Evolutionary conservation across 768 basidiomycete genomes (phyloP).

Genomic region (Sarcodon sp.): DNA sequence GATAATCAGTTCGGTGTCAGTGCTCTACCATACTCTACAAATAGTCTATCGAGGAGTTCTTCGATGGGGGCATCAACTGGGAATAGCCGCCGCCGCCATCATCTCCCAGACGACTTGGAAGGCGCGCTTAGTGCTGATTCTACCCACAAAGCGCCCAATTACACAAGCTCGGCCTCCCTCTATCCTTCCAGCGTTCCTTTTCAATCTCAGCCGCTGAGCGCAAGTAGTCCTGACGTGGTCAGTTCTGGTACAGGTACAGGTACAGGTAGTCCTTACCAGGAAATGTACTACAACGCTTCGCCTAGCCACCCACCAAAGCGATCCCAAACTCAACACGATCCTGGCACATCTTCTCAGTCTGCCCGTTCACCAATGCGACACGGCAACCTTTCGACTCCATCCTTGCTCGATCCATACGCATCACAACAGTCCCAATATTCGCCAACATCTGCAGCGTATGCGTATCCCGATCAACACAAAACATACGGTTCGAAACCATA

Average conservation of each 20-base stretch:
- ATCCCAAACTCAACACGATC: conserved; percentile 39
- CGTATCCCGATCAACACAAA: conserved; percentile 29
- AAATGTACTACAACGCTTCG: conserved; percentile 50
- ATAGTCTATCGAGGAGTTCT: conserved; percentile 51
- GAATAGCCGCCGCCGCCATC: conserved; percentile 49
- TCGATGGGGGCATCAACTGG: conserved; percentile 35
- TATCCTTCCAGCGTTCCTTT: conserved; percentile 48
- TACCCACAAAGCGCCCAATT: conserved; percentile 22
- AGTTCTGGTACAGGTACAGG: conserved; percentile 25
- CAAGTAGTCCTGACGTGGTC: conserved; percentile 11
- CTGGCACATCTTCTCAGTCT: conserved; percentile 29
- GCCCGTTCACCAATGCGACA: conserved; percentile 52
- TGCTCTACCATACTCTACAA: conserved; percentile 38
- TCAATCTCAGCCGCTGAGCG: conserved; percentile 23
- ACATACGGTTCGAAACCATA: conserved; percentile 27
- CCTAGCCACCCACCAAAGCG: conserved; percentile 39
- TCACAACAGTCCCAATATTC: conserved; percentile 57
- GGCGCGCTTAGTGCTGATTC: conserved; percentile 30
- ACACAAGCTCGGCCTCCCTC: conserved; percentile 23
- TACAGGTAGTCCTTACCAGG: conserved; percentile 35
- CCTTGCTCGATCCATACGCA: conserved; percentile 58
- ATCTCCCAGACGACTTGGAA: conserved; percentile 59
- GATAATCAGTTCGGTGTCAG: conserved; percentile 31
- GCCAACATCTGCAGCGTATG: conserved; percentile 35
- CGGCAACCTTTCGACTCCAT: conserved; percentile 30